Evolutionary conservation across 768 basidiomycete species (phyloP).

Genomic region (Pleurotus tuoliensis): DNA sequence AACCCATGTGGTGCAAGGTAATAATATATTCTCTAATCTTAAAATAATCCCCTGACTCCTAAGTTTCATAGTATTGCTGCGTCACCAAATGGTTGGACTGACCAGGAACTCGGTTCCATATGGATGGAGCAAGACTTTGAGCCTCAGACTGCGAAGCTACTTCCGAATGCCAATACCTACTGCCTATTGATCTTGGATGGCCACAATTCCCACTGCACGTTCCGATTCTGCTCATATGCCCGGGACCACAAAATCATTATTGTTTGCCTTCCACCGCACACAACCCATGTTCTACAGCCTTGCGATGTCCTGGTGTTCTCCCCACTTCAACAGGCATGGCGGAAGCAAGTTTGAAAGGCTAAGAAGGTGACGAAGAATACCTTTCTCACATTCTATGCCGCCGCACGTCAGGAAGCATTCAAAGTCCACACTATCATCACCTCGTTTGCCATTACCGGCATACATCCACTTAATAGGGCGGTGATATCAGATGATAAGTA

Average conservation of each 20-base stretch:
- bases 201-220: conserved; percentile 32
- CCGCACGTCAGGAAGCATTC: conserved; percentile 12
- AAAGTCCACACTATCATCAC: conserved; percentile 15
- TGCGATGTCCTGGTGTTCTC: conserved; percentile 34
- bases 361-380: conserved; percentile 3
- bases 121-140: conserved; percentile 33
- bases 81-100: conserved; percentile 38
- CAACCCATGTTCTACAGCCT: conserved; percentile 32
- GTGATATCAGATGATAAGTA: conserved; percentile 11
- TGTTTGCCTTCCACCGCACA: conserved; percentile 32
- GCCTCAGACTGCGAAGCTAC: too few relatives aligned
- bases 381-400: not conserved
- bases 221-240: conserved; percentile 25
- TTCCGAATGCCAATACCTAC: conserved; percentile 7
- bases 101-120: conserved; percentile 25
- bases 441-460: conserved; percentile 19
- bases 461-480: conserved; percentile 16
- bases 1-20: conserved; percentile 27
- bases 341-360: conserved; percentile 13
- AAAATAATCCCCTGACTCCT: not conserved
- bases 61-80: conserved; percentile 21
- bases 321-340: conserved; percentile 27
- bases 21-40: not conserved
- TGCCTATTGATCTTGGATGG: conserved; percentile 34
- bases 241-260: conserved; percentile 24